Evolutionary conservation across 768 basidiomycete genomes (phyloP).

Genomic region (Lactarius psammicola): DNA sequence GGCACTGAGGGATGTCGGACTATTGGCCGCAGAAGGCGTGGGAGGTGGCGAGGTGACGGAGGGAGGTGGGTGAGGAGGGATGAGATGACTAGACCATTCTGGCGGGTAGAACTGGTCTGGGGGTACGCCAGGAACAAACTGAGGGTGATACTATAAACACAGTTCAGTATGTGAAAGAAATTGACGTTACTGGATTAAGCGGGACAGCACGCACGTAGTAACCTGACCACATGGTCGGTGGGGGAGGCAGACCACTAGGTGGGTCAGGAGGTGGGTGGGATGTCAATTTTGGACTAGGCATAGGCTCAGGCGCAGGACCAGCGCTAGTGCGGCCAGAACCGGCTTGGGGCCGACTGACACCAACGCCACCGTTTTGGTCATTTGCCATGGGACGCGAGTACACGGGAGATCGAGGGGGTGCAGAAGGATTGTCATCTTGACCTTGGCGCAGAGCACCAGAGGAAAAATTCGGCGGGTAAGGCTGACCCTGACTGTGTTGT

Average conservation of each 20-base stretch:
- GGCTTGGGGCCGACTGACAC: conserved; percentile 40
- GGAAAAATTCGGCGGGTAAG: conserved; percentile 18
- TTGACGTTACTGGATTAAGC: conserved; percentile 15
- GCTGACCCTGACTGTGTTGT: conserved; percentile 34
- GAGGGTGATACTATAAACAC: conserved; percentile 39
- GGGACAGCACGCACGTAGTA: conserved; percentile 55
- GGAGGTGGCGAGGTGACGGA: conserved; percentile 64
- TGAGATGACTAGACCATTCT: conserved; percentile 35
- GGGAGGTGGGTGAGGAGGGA: conserved; percentile 43
- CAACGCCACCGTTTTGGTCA: conserved; percentile 45
- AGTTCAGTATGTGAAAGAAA: conserved; percentile 20
- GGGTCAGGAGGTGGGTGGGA: conserved; percentile 57
- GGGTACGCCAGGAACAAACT: conserved; percentile 42
- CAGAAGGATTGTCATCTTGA: conserved; percentile 23
- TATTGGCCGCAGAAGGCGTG: conserved; percentile 55
- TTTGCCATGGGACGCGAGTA: conserved; percentile 56
- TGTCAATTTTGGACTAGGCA: conserved; percentile 67
- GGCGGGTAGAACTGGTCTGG: conserved; percentile 40
- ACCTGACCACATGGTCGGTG: conserved; percentile 40
- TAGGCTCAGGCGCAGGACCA: conserved; percentile 44
- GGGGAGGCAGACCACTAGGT: conserved; percentile 50
- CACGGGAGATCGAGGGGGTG: conserved; percentile 60
- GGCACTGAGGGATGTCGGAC: conserved; percentile 49
- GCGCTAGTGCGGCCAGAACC: conserved; percentile 41
- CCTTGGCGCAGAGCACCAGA: conserved; percentile 23